A percentile compares a stretch with the other conserved stretches of the same genome.
Evolutionary conservation across 1,284 basidiomycete species (phyloP).

Genomic region (Ustilago trichophora): DNA sequence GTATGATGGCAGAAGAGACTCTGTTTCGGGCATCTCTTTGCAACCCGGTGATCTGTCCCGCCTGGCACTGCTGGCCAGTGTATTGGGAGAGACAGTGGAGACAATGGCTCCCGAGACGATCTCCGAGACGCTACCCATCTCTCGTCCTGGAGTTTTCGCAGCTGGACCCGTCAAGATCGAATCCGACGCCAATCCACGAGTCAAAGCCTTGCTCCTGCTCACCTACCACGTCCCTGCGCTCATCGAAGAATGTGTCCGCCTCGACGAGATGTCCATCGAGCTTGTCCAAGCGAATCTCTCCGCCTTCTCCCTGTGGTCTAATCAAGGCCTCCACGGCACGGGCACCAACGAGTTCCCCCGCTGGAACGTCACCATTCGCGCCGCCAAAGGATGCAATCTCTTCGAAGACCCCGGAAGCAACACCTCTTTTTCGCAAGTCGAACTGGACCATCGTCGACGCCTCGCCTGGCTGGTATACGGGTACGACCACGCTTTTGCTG

Average conservation of each 20-base stretch:
- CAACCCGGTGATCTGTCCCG: constrained; percentile 35
- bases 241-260: constrained; percentile 39
- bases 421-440: not conserved
- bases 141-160: not conserved
- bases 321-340: constrained; percentile 36
- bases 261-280: constrained; percentile 46
- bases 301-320: constrained; percentile 40
- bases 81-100: constrained; percentile 42
- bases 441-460: constrained; percentile 38
- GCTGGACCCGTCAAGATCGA: constrained; percentile 10
- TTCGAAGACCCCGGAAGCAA: constrained; percentile 37
- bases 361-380: constrained; percentile 43
- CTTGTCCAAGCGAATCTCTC: constrained; percentile 44
- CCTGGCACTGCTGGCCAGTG: constrained; percentile 28
- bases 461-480: constrained; percentile 49
- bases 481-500: constrained; percentile 44
- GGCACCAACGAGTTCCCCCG: constrained; percentile 32
- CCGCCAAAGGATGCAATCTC: constrained; percentile 28
- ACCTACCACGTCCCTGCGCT: constrained; percentile 31
- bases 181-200: constrained; percentile 17
- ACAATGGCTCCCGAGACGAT: constrained; percentile 22
- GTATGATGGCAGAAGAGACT: not conserved
- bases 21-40: constrained; percentile 2
- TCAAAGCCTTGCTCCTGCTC: constrained; percentile 21
- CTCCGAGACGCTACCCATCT: constrained; percentile 10